These are phyloP conservation scores for Hypericum androsaemum DNA, from an alignment of 345 rosid species.

Conservation along the genomic window DNA sequence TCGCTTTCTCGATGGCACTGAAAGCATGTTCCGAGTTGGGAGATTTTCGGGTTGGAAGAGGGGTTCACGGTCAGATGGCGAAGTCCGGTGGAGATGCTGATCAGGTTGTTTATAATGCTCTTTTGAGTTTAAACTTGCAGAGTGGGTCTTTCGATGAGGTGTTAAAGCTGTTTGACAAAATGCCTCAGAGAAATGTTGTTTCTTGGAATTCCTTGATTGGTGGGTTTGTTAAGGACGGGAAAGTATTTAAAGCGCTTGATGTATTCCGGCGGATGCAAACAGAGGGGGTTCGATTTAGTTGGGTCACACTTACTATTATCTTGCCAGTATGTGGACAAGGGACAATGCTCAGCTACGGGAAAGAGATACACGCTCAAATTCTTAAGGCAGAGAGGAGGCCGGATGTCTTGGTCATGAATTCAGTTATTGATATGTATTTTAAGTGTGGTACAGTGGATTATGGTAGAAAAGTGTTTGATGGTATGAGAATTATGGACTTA, in stretches of 20 bases:
- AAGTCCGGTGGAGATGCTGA: constrained; percentile 29
- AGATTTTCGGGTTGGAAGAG: constrained; percentile 25
- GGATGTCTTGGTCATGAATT: constrained; percentile 17
- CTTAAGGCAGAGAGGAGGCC: constrained; percentile 23
- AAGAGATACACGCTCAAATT: constrained; percentile 34
- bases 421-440: too few species aligned
- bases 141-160: constrained; percentile 22
- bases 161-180: constrained; percentile 14
- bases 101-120: constrained; percentile 36
- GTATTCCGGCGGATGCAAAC: constrained; percentile 33
- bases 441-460: too few species aligned
- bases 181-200: constrained; percentile 16
- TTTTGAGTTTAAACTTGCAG: constrained; percentile 21
- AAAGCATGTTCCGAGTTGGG: constrained; percentile 29
- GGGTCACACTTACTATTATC: constrained; percentile 33
- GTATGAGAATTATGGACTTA: too few species aligned
- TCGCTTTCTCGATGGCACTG: constrained; percentile 32
- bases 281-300: constrained; percentile 29
- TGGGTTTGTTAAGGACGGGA: too few species aligned
- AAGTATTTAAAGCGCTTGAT: constrained; percentile 19
- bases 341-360: constrained; percentile 24
- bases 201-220: constrained; percentile 17
- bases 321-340: constrained; percentile 30
- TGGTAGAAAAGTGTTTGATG: too few species aligned
- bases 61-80: constrained; percentile 34